Base-by-base conservation (phyloP, 192 early-diverging fungal genomes). In the Coemansia sp. region DNA sequence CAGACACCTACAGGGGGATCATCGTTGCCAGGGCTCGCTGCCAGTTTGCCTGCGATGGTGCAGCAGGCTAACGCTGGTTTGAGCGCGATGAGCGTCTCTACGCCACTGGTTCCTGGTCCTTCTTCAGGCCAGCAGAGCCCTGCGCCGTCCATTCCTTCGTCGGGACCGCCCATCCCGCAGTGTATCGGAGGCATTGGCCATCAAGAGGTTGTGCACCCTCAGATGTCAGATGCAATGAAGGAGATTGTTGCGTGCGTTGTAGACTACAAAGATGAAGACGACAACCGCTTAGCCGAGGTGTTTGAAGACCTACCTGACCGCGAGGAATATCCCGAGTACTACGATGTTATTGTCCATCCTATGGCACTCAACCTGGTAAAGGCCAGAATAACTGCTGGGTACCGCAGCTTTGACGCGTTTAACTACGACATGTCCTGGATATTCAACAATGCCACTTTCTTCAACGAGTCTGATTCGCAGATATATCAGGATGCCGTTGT, bases 401-500 rank as follows among this genome's bases (percentile, higher is more conserved):
- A 96, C 69, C 71, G 75, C 50, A 84, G 84, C 18, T 73, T 95
- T 48, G 80, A 87, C 11, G 83, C 85, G 20, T 94, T 96, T 66
- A 85, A 87, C 76, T 73, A 78, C n/a, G 97, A 99, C 74, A 85
- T 96, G 66, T 74, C 85, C 30, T 74, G 88, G 56, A 87, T 97
- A 77, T 95, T 96, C 71, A 84, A 90, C 61, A 99, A 99, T 66
- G 95, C 95, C 12, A 94, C 89, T 68, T 87, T 85, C 38, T 99
- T 94, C 77, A 97, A 97, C 73, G 89, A 88, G 60, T 85, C 90
- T 40, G 89, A 89, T 10, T 97, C 95, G 11, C 87, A 89, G 52
- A 85, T 98, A 4, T 91, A 93, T 65, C 74, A 88, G 40, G 92
- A 95, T 75, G 93, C 93, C 3, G 67, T 77, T 2, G 40, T 33